Evolutionary conservation across 306 rosid genomes (phyloP).

Genomic region (Glycine tomentella): DNA sequence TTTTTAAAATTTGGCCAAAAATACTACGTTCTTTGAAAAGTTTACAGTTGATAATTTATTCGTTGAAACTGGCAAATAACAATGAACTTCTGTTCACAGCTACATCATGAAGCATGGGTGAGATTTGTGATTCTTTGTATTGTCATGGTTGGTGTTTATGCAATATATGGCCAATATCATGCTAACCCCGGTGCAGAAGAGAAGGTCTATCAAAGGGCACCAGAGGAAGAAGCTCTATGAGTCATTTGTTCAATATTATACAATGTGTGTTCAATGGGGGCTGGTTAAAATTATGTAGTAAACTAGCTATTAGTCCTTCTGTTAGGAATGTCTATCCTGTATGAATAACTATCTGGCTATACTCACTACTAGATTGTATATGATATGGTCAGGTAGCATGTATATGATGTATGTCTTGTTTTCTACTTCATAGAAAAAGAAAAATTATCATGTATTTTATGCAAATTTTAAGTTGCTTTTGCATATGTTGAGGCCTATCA

Average conservation of each 20-base stretch:
- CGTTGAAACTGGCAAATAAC: slow-evolving; percentile 37
- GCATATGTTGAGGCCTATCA: background rate
- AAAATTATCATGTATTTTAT: background rate
- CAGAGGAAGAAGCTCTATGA: slow-evolving; percentile 54
- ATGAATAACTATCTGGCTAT: background rate
- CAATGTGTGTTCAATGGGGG: background rate
- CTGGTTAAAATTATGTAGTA: slow-evolving; percentile 25
- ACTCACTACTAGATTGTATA: slow-evolving; percentile 28
- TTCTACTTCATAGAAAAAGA: background rate
- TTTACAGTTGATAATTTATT: slow-evolving; percentile 20
- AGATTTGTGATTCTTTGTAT: slow-evolving; percentile 78
- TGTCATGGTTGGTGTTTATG: slow-evolving; percentile 72
- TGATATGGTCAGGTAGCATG: background rate
- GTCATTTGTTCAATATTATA: slow-evolving; percentile 29
- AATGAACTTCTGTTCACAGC: slow-evolving; percentile 57
- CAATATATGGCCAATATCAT: slow-evolving; percentile 89
- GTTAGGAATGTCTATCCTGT: slow-evolving; percentile 23
- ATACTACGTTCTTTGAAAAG: background rate
- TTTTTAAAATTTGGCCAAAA: slow-evolving; percentile 31
- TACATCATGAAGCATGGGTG: slow-evolving; percentile 92
- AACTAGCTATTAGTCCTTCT: slow-evolving; percentile 2
- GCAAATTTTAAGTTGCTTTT: background rate
- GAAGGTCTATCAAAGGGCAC: slow-evolving; percentile 57
- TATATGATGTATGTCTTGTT: slow-evolving; percentile 32
- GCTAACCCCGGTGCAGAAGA: slow-evolving; percentile 79